Conservation (phyloP, 495 filamentous ascomycete species). For the Thozetella sp. region DNA sequence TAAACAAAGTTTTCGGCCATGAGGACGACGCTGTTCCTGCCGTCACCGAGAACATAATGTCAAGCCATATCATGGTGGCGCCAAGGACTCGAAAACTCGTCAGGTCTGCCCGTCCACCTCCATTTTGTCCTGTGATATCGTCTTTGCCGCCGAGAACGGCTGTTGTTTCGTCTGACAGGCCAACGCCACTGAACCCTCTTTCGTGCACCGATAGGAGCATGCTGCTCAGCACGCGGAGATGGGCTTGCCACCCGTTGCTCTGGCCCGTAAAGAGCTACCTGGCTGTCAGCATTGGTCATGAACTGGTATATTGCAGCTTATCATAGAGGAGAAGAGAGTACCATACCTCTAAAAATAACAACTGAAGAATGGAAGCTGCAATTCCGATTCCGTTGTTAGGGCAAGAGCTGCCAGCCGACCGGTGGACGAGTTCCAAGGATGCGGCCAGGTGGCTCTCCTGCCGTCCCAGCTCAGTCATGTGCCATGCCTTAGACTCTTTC, state of each 20-base stretch:
- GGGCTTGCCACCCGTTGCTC: neutral
- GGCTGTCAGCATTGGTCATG: neutral
- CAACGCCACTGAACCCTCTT: neutral
- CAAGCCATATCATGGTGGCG: neutral
- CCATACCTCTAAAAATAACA: neutral
- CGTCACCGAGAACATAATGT: neutral
- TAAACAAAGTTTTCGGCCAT: neutral
- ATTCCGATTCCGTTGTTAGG: neutral
- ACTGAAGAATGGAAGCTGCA: neutral
- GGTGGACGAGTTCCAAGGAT: neutral
- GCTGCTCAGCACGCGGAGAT: neutral
- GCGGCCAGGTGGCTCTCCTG: neutral
- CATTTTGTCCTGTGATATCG: neutral
- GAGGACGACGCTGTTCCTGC: neutral
- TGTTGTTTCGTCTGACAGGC: neutral
- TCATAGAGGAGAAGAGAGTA: neutral
- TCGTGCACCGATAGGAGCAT: neutral
- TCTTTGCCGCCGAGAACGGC: neutral
- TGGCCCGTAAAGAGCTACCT: neutral
- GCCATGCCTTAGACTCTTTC: too few species aligned
- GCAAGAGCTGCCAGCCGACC: neutral
- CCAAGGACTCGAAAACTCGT: neutral
- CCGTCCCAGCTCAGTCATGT: too few species aligned
- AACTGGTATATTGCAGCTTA: neutral
- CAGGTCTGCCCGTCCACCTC: neutral